phyloP scores from a whole-genome alignment of 768 basidiomycete species.

The Dentipellis fragilis region DNA sequence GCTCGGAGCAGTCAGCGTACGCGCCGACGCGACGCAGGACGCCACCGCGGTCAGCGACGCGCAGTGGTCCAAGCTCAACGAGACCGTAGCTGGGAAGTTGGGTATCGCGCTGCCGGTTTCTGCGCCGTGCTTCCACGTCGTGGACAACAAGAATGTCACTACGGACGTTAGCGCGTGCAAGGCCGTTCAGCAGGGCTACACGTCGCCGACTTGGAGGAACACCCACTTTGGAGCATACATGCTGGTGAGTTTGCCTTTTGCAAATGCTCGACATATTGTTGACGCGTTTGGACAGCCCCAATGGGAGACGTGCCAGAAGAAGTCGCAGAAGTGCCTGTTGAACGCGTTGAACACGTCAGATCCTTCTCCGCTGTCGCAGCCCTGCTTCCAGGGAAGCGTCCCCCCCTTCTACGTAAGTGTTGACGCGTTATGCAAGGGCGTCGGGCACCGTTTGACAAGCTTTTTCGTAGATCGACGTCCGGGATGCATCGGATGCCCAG shows the following conservation, averaged over 20 bases:
- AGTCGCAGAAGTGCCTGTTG: background rate
- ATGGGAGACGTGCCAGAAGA: conserved; percentile 2
- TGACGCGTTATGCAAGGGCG: conserved; percentile 23
- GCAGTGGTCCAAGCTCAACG: background rate
- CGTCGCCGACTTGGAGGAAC: background rate
- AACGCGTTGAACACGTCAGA: background rate
- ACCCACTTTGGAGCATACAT: background rate
- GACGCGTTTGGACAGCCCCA: background rate
- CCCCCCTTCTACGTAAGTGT: conserved; percentile 22
- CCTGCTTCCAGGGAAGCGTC: conserved; percentile 24
- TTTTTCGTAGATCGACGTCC: background rate
- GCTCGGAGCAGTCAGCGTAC: background rate
- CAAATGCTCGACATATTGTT: too few species aligned
- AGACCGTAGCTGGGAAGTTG: background rate
- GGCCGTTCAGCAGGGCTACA: background rate
- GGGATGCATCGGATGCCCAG: background rate
- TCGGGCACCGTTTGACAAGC: background rate
- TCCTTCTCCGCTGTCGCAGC: conserved; percentile 8
- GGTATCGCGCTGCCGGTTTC: background rate
- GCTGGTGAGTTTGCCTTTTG: background rate
- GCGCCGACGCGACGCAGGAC: background rate
- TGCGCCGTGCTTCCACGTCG: background rate
- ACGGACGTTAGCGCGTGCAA: background rate
- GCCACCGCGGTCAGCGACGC: background rate
- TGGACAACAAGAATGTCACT: background rate